phyloP scores from a whole-genome alignment of 1,284 basidiomycete species.

The Waitea zeae region DNA sequence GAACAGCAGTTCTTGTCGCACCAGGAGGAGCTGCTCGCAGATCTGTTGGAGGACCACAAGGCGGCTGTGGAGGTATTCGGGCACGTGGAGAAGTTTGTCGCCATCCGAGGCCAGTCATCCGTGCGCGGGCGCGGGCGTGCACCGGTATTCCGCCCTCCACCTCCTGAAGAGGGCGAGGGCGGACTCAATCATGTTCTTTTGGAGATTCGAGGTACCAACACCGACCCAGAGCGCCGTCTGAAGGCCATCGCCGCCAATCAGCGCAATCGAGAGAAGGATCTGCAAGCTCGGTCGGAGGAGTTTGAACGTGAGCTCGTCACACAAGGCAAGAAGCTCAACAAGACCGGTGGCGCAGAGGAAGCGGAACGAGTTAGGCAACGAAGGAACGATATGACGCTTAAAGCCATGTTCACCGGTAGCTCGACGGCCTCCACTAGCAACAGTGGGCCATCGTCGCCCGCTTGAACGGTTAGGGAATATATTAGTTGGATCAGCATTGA shows the following conservation, averaged over 20 bases:
- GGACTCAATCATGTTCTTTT: constrained; percentile 66
- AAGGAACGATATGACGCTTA: constrained; percentile 68
- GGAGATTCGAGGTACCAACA: constrained; percentile 71
- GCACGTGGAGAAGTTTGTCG: constrained; percentile 79
- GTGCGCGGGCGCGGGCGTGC: constrained; percentile 20
- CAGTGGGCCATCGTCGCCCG: neutral
- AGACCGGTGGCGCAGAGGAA: constrained; percentile 92
- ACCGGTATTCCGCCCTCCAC: constrained; percentile 21
- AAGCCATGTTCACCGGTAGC: constrained; percentile 59
- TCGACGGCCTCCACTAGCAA: neutral
- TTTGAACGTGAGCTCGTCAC: constrained; percentile 72
- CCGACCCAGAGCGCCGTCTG: constrained; percentile 68
- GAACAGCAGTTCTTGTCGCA: constrained; percentile 91
- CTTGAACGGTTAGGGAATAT: no score
- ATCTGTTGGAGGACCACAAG: constrained; percentile 84
- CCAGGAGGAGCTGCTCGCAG: constrained; percentile 79
- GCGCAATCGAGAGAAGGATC: constrained; percentile 58
- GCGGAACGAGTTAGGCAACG: constrained; percentile 71
- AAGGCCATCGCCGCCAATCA: constrained; percentile 85
- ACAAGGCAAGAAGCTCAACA: constrained; percentile 66
- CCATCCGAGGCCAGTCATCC: constrained; percentile 29
- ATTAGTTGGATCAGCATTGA: no score
- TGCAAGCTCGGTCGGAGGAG: constrained; percentile 54
- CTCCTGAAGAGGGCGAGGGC: constrained; percentile 41
- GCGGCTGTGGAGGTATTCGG: constrained; percentile 73